Evolutionary conservation across 2,329 filamentous ascomycete genomes (phyloP).

Genomic region (Ophioceras dolichostomum): DNA sequence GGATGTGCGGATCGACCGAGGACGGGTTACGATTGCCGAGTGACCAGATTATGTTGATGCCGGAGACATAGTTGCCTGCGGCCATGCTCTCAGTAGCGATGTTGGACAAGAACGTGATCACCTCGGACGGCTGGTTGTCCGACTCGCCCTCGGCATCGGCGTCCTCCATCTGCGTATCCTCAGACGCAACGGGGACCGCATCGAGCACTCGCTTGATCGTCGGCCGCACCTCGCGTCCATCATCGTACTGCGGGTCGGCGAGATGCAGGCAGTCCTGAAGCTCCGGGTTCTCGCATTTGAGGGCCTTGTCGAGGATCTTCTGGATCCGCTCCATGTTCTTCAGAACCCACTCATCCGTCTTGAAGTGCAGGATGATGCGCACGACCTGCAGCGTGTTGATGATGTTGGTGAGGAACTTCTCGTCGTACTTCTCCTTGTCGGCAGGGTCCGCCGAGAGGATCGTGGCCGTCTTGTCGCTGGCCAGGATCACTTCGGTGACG

Average conservation of each 20-base stretch:
- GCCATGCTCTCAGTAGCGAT: slow-evolving; percentile 81
- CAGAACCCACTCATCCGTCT: slow-evolving; percentile 82
- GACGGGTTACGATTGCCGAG: slow-evolving; percentile 73
- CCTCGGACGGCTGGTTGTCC: slow-evolving; percentile 74
- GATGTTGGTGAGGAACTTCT: slow-evolving; percentile 75
- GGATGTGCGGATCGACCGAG: slow-evolving; percentile 82
- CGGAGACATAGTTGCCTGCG: slow-evolving; percentile 68
- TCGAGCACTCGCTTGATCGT: slow-evolving; percentile 75
- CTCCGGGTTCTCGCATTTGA: slow-evolving; percentile 81
- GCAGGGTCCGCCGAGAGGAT: slow-evolving; percentile 46
- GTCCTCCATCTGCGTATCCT: slow-evolving; percentile 61
- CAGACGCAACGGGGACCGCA: slow-evolving; percentile 51
- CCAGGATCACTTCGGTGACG: slow-evolving; percentile 74
- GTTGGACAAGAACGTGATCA: slow-evolving; percentile 72
- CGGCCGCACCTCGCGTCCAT: slow-evolving; percentile 59
- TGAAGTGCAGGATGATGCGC: slow-evolving; percentile 77
- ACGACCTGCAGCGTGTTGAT: slow-evolving; percentile 91
- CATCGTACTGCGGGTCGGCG: slow-evolving; percentile 55
- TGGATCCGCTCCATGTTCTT: slow-evolving; percentile 67
- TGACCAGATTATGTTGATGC: slow-evolving; percentile 89
- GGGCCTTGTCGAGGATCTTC: slow-evolving; percentile 77
- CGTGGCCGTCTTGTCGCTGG: slow-evolving; percentile 61
- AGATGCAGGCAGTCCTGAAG: slow-evolving; percentile 86
- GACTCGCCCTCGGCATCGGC: slow-evolving; percentile 75
- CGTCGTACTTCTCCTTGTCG: slow-evolving; percentile 63